Evolutionary conservation across 2,329 filamentous ascomycete genomes (phyloP), one percentile per base, ranked within the genome.

Genomic region (Trichoderma cornu-damae): DNA sequence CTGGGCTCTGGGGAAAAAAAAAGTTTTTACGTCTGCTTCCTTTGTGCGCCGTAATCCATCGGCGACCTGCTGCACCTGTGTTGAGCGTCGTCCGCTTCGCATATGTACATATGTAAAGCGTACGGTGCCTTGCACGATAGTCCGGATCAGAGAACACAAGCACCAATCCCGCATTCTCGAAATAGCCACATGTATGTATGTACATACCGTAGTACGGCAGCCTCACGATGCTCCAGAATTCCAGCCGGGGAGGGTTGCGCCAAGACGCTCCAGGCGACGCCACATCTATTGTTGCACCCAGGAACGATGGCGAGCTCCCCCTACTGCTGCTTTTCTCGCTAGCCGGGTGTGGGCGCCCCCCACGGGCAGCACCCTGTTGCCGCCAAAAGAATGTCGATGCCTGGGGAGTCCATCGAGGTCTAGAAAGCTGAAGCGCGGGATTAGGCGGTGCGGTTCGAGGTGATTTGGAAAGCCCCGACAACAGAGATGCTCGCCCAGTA

Each of bases 241-340:
- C 12, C 24, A 4, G 14, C 22, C 22, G 22, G 50, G 30, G 30
- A 44, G 20, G 42, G 26, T 26, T 44, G 51, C 48, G 46, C 50
- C 51, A 50, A 60, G 46, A 59, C 56, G 53, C 34, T 44, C 54
- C 58, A 42, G 58, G 58, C 40, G 37, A 42, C 55, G 51, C 59
- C 59, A 61, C 59, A 61, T 61, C 59, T 59, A 48, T 52, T 48
- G 57, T 52, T 24, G 28, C 57, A 56, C 46, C 47, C 47, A 56
- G 38, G 47, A 52, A 52, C 48, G 20, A 58, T 42, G 28, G 47
- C 38, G 18, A 20, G 42, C 26, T 53, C 34, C 47, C n/a, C 49
- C 24, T 18, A 44, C n/a, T 44, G n/a, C 24, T 8, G 14, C 32
- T 34, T 12, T 8, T 8, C 32, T n/a, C 32, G 20, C 40, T 6